These are phyloP conservation scores for Podosphaera fusca DNA, from an alignment of 2,329 filamentous ascomycete genomes.

Conservation along the genomic window DNA sequence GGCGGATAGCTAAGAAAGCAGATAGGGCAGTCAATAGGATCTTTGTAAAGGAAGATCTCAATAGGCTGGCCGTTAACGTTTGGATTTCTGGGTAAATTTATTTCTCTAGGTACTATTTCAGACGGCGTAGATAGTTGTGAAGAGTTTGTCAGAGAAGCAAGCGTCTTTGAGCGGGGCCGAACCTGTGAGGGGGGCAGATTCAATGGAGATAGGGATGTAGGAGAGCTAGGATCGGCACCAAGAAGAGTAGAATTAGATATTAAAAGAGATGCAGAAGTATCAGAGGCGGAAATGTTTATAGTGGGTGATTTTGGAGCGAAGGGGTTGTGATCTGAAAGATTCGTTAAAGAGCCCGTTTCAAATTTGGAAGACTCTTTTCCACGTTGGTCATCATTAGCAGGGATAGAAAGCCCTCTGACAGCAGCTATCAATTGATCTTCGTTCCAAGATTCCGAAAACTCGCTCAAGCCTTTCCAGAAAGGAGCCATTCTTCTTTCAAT, in stretches of 20 bases:
- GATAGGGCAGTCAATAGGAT: slow-evolving; percentile 76
- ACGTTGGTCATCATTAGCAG: slow-evolving; percentile 61
- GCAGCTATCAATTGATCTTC: slow-evolving; percentile 90
- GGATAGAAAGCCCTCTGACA: slow-evolving; percentile 62
- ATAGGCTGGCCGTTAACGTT: slow-evolving; percentile 87
- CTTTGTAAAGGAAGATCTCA: slow-evolving; percentile 84
- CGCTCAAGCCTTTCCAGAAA: slow-evolving; percentile 85
- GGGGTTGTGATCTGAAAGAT: slow-evolving; percentile 34
- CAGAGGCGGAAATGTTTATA: slow-evolving; percentile 49
- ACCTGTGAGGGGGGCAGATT: slow-evolving; percentile 33
- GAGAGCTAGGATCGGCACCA: slow-evolving; percentile 24
- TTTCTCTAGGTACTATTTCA: slow-evolving; percentile 54
- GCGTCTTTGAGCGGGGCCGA: slow-evolving; percentile 66
- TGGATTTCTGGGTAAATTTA: slow-evolving; percentile 58
- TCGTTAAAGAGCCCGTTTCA: no score
- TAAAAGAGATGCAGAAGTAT: slow-evolving; percentile 33
- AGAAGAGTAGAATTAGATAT: slow-evolving; percentile 39
- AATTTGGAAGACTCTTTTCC: slow-evolving; percentile 34
- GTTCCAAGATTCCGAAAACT: slow-evolving; percentile 73
- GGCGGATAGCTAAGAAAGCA: slow-evolving; percentile 93
- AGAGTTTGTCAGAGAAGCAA: slow-evolving; percentile 56
- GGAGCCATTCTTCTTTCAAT: slow-evolving; percentile 82
- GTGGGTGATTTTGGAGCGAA: slow-evolving; percentile 42
- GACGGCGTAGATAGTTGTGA: slow-evolving; percentile 49
- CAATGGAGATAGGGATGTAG: slow-evolving; percentile 25